phyloP scores from a whole-genome alignment of 441 rosid genomes.

The Adansonia gregorii region DNA sequence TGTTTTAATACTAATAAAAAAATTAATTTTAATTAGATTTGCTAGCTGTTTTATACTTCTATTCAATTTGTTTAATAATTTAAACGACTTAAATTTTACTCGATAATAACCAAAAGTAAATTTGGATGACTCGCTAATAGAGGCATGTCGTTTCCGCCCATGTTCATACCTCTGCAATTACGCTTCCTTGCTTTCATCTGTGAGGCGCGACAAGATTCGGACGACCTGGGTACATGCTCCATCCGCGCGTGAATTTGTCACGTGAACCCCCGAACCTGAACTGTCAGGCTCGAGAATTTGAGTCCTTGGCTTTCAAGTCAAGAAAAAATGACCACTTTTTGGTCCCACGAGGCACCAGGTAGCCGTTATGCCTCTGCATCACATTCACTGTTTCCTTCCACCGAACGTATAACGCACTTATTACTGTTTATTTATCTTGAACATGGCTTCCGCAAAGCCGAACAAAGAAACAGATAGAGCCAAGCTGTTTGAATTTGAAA shows the following conservation, averaged over 20 bases:
- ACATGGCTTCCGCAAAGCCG: not conserved
- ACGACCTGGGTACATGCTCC: too few species aligned
- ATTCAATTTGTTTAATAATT: too few species aligned
- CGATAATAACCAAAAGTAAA: not conserved
- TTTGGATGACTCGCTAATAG: not conserved
- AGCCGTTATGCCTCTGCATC: slow-evolving; percentile 15
- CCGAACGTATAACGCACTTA: not conserved
- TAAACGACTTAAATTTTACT: too few species aligned
- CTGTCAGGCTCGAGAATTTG: not conserved
- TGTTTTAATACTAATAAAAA: too few species aligned
- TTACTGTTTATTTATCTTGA: not conserved
- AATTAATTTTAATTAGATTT: too few species aligned
- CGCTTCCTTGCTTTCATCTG: not conserved
- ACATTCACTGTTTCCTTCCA: not conserved
- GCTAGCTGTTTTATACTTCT: too few species aligned
- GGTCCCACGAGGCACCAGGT: slow-evolving; percentile 1
- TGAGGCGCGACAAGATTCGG: not conserved
- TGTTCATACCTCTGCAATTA: not conserved
- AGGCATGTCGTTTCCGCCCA: too few species aligned
- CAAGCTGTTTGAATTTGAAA: slow-evolving; percentile 10
- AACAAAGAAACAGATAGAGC: not conserved
- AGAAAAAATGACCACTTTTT: not conserved
- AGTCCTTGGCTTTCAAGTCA: slow-evolving; percentile 8
- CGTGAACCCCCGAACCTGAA: not conserved
- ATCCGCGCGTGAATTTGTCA: not conserved